Percentiles rank a stretch among this genome's conserved stretches.
Evolutionary conservation across 2,329 filamentous ascomycete species (phyloP).

Genomic region (Beauveria scarabaeidicola): DNA sequence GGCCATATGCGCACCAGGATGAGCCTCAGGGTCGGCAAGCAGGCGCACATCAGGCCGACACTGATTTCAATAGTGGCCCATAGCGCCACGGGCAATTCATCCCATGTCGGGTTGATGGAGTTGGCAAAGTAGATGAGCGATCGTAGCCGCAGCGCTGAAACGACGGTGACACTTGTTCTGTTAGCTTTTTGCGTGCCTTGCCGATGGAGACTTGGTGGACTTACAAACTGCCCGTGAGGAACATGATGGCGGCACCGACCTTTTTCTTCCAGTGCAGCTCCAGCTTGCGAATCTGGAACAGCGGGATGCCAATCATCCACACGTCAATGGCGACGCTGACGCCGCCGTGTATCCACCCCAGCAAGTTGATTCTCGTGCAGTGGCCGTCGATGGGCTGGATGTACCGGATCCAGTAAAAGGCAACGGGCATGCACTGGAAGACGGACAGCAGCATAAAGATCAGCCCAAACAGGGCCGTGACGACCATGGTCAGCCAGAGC

Average conservation of each 20-base stretch:
- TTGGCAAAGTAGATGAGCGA: slow-evolving; percentile 16
- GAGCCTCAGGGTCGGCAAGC: slow-evolving; percentile 18
- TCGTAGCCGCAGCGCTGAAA: slow-evolving; percentile 16
- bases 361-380: slow-evolving; percentile 40
- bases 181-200: not conserved
- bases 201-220: slow-evolving; percentile 12
- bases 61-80: slow-evolving; percentile 20
- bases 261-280: slow-evolving; percentile 41
- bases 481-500: slow-evolving; percentile 33
- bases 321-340: slow-evolving; percentile 45
- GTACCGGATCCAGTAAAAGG: slow-evolving; percentile 46
- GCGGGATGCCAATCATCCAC: slow-evolving; percentile 43
- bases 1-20: slow-evolving; percentile 14
- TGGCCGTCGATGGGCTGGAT: slow-evolving; percentile 33
- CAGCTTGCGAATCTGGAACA: slow-evolving; percentile 35
- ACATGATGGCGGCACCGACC: slow-evolving; percentile 40
- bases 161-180: slow-evolving; percentile 15
- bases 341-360: slow-evolving; percentile 42
- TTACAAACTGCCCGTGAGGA: slow-evolving; percentile 39
- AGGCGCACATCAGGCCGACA: slow-evolving; percentile 18
- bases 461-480: slow-evolving; percentile 31
- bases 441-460: slow-evolving; percentile 35
- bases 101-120: slow-evolving; percentile 17
- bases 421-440: slow-evolving; percentile 44
- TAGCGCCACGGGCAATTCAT: slow-evolving; percentile 13